Base-by-base conservation (phyloP, 192 early-diverging fungal genomes). In the Nowakowskiella sp. region DNA sequence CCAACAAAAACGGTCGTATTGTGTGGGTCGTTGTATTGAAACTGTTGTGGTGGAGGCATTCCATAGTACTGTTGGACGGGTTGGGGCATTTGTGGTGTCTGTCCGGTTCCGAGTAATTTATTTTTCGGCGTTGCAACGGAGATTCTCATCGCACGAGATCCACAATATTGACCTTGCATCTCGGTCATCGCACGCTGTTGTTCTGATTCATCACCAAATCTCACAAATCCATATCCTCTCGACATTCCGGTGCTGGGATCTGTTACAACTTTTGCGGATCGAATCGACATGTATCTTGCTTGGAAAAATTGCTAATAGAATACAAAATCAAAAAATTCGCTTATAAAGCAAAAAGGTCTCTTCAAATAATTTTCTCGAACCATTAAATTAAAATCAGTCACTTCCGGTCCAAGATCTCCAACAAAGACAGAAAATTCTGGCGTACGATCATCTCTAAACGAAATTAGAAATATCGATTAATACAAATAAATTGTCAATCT, bases 1-100 rank as follows among this genome's bases (percentile, higher is more conserved):
- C 95, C 95, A 22, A 98, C 90, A 74, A 98, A 98, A 26, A 98
- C 90, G 1, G 95, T 98, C 2, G 92, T 96, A 70, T 95, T 95
- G 65, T 70, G 85, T 33, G 90, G 90, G 62, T 96, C 92, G 25
- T 70, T 81, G 52, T 60, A 77, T 27, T 53, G 59, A 53, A 58
- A 45, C 42, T 49, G 49, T 49, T 21, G 59, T 9, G 23, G 50
- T 21, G 19, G 57, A 19, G 49, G 48, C 29, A 54, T 44, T 28
- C 28, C 23, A 25, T 61, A 55, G 23, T 31, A 55, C 32, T 10
- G 8, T 32, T 19, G 56, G 26, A 26, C 31, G 16, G 34, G 64
- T 65, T 67, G 31, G 61, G 67, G 10, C 48, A 58, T 46, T 3
- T 36, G 45, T 31, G 29, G 29, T 6, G 24, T 24, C 10, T 6